Evolutionary conservation across 306 rosid species (phyloP).

Genomic region (Mimosa bimucronata): DNA sequence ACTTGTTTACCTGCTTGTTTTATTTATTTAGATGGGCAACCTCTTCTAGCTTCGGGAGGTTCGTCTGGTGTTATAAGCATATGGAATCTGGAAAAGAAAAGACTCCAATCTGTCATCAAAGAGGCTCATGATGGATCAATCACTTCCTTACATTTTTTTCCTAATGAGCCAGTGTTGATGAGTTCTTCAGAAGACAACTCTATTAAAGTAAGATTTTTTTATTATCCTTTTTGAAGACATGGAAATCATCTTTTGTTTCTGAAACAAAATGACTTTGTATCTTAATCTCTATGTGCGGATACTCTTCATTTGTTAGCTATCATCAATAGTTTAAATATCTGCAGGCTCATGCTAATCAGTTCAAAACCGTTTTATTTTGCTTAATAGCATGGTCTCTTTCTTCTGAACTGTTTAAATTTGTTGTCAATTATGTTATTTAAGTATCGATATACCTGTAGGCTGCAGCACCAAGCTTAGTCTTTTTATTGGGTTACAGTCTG

Average conservation of each 20-base stretch:
- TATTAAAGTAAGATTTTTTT: conserved; percentile 64
- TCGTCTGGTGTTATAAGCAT: conserved; percentile 94
- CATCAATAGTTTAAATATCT: background rate
- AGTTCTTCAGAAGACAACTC: conserved; percentile 95
- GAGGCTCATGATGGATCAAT: conserved; percentile 88
- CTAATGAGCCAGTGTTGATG: conserved; percentile 92
- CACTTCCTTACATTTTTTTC: conserved; percentile 82
- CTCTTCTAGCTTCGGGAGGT: conserved; percentile 97
- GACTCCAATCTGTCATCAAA: conserved; percentile 86
- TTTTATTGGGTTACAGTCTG: background rate
- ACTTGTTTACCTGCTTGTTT: conserved; percentile 27
- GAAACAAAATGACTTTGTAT: background rate
- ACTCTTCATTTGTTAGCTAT: background rate
- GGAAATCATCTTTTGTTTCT: background rate
- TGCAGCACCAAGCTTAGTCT: background rate
- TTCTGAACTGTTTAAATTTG: background rate
- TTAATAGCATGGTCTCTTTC: background rate
- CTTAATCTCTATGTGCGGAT: background rate
- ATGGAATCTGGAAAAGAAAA: conserved; percentile 97
- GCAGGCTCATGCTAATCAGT: background rate
- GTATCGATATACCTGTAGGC: background rate
- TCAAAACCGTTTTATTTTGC: background rate
- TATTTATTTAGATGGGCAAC: conserved; percentile 75
- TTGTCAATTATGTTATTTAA: background rate
- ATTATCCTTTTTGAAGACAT: background rate